These are phyloP conservation scores for Serendipita sp. DNA, from an alignment of 768 basidiomycete species.

Conservation along the genomic window DNA sequence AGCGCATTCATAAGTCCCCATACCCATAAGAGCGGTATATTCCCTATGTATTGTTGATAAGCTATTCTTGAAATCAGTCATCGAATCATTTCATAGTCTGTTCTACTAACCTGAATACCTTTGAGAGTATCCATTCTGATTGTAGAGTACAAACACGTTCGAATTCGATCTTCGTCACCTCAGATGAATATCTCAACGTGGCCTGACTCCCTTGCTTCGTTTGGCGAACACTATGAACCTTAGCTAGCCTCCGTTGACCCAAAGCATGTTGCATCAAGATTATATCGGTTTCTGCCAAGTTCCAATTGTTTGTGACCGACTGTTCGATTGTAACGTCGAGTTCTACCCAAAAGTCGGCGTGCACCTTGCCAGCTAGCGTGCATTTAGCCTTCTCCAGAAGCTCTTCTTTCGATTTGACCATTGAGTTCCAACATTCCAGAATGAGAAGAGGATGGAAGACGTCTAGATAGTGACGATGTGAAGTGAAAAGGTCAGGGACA, in stretches of 20 bases:
- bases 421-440: constrained; percentile 82
- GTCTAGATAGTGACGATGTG: constrained; percentile 48
- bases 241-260: constrained; percentile 47
- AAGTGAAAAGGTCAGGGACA: constrained; percentile 50
- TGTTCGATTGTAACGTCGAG: constrained; percentile 49
- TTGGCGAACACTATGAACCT: constrained; percentile 23
- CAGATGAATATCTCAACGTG: constrained; percentile 36
- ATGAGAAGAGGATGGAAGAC: constrained; percentile 75
- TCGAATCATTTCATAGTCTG: background rate
- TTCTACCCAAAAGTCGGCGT: constrained; percentile 70
- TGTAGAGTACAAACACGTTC: constrained; percentile 39
- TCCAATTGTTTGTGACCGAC: constrained; percentile 51
- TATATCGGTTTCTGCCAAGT: constrained; percentile 61
- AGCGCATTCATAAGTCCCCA: constrained; percentile 68
- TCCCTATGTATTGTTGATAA: constrained; percentile 84
- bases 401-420: constrained; percentile 61
- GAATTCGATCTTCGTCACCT: constrained; percentile 12
- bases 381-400: constrained; percentile 33
- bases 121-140: constrained; percentile 56
- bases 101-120: constrained; percentile 58
- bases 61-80: constrained; percentile 27
- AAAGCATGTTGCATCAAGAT: constrained; percentile 54
- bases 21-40: constrained; percentile 67
- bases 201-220: constrained; percentile 29
- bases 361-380: constrained; percentile 51